Base-by-base conservation (phyloP, 306 rosid species). In the Echinosophora koreensis region DNA sequence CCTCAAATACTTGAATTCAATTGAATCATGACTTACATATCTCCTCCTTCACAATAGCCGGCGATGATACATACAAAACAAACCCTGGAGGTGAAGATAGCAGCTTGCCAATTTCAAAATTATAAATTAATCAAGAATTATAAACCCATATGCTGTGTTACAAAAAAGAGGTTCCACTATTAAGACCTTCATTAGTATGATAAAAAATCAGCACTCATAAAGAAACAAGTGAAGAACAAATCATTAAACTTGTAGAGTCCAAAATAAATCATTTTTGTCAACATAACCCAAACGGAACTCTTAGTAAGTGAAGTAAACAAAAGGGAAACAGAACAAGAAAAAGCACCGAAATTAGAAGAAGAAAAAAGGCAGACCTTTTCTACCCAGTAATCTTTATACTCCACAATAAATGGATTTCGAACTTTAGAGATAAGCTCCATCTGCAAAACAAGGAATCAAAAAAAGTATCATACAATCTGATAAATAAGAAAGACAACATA, bases 301-400 rank as follows among this genome's bases (percentile, higher is more conserved):
- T 4, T 13, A 17, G 11, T 4, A 78, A 78, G 49, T 14, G 5
- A 62, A 76, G 6, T n/a, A 63, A 63, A 77, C 49, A 72, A 66
- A 52, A 66, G 18, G 34, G 49, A 66, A 46, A 60, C 32, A 78
- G 4, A 67, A 38, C n/a, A 66, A 67, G 17, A 55, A 15, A 75
- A 65, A 22, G 22, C 22, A 22, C 22, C 22, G 1, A 47, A 50
- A 8, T 22, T 46, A 6, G n/a, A 59, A 74, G 50, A 34, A 11
- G n/a, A 38, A 73, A 15, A 63, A 65, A 60, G 12, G 22, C 81
- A 11, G 11, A 92, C 97, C 97, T 90, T 95, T 88, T 95, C 97
- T 3, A 95, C 99, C 99, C 99, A 95, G 14, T 97, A 92, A 89
- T 92, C 97, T 84, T 95, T 95, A 84, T 95, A 92, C 71, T 95